A percentile compares a stretch with the other conserved stretches of the same genome.
phyloP scores from a whole-genome alignment of 176 grass and related monocot genomes.

The Elaeis guineensis region DNA sequence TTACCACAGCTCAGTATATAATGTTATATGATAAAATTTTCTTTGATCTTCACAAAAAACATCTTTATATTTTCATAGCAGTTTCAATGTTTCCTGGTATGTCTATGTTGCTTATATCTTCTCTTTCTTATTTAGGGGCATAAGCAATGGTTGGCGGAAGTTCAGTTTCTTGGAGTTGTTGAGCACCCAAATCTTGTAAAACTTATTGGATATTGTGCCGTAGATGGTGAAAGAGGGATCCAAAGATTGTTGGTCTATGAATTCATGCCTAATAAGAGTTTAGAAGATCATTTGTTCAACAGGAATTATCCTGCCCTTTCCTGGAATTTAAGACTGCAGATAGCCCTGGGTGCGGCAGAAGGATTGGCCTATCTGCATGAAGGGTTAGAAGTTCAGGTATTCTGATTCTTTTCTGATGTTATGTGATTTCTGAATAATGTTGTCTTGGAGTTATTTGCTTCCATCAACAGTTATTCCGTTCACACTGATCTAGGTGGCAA shows the following conservation, averaged over 20 bases:
- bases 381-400: slow-evolving; percentile 4
- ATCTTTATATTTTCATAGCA: no score
- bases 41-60: no score
- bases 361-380: slow-evolving; percentile 15
- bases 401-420: no score
- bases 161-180: slow-evolving; percentile 16
- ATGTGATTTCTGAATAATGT: no score
- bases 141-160: slow-evolving; percentile 17
- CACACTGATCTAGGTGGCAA: no score
- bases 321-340: slow-evolving; percentile 3
- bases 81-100: no score
- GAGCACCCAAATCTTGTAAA: slow-evolving; percentile 17
- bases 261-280: slow-evolving; percentile 9
- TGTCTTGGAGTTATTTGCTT: no score
- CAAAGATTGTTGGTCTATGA: slow-evolving; percentile 12
- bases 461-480: no score
- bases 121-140: slow-evolving; percentile 8
- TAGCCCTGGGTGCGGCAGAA: slow-evolving; percentile 13
- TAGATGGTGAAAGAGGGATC: slow-evolving; percentile 4
- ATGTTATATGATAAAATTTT: no score
- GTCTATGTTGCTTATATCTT: no score
- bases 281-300: slow-evolving; percentile 16
- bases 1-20: no score
- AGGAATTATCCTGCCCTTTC: slow-evolving; percentile 3
- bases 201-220: slow-evolving; percentile 10